phyloP scores from a whole-genome alignment of 176 grass and related monocot species.

The Oryza nivara region DNA sequence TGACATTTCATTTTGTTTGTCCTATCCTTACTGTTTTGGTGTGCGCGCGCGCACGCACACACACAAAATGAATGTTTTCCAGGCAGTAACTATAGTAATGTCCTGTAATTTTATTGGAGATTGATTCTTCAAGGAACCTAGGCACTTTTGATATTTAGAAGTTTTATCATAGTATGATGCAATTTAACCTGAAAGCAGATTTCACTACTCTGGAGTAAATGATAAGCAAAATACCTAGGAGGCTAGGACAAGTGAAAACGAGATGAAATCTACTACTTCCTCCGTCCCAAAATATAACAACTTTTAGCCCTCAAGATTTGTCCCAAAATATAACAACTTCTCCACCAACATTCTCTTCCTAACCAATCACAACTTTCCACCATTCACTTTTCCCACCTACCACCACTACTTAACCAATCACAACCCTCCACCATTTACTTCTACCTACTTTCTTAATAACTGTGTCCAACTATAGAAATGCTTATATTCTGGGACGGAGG shows the following conservation, averaged over 20 bases:
- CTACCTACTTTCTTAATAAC: too few relatives aligned
- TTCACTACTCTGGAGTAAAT: background rate
- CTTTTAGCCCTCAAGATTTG: too few relatives aligned
- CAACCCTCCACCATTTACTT: too few relatives aligned
- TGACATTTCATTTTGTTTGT: slow-evolving; percentile 25
- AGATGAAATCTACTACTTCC: background rate
- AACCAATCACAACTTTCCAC: too few relatives aligned
- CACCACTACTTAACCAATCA: too few relatives aligned
- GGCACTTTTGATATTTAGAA: background rate
- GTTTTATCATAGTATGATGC: background rate
- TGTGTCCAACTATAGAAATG: too few relatives aligned
- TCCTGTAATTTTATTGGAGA: background rate
- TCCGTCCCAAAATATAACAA: too few relatives aligned
- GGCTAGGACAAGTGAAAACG: background rate
- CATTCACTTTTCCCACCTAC: too few relatives aligned
- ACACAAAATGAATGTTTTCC: background rate
- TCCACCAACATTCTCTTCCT: too few relatives aligned
- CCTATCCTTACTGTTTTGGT: slow-evolving; percentile 8
- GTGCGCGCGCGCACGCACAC: background rate
- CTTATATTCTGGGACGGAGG: too few relatives aligned
- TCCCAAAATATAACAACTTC: too few relatives aligned
- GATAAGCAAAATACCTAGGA: background rate
- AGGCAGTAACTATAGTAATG: background rate
- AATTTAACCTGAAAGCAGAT: slow-evolving; percentile 14
- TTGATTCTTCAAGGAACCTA: background rate